These are phyloP conservation scores for Penicillium digitatum DNA, from an alignment of 2,329 filamentous ascomycete species.

Conservation along the genomic window DNA sequence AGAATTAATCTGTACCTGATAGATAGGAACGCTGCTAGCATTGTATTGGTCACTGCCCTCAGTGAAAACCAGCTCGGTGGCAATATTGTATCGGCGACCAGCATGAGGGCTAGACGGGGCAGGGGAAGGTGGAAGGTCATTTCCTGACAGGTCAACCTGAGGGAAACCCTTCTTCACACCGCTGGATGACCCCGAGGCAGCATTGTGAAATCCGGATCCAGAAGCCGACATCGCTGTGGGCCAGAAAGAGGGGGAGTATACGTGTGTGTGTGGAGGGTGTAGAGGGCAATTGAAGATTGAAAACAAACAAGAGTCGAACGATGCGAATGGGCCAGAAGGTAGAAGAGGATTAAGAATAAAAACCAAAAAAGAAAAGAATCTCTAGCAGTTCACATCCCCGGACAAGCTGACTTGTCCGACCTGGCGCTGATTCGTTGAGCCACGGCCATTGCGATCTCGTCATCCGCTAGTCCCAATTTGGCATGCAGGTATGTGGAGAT, in stretches of 20 bases:
- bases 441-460: constrained; percentile 15
- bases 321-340: background rate
- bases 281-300: background rate
- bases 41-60: constrained; percentile 97
- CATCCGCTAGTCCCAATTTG: constrained; percentile 16
- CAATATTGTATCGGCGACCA: constrained; percentile 84
- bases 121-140: constrained; percentile 83
- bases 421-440: constrained; percentile 18
- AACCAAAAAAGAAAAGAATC: constrained; percentile 1
- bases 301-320: background rate
- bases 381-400: background rate
- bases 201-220: constrained; percentile 27
- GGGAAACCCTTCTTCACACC: constrained; percentile 50
- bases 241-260: constrained; percentile 9
- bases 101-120: constrained; percentile 85
- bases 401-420: constrained; percentile 4
- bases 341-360: background rate
- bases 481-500: constrained; percentile 5
- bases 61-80: constrained; percentile 94
- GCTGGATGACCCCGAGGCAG: constrained; percentile 25
- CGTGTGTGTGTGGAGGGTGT: background rate
- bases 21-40: constrained; percentile 92
- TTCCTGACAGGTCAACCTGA: constrained; percentile 73
- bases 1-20: constrained; percentile 59
- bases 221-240: constrained; percentile 41